Evolutionary conservation across 2,329 filamentous ascomycete genomes (phyloP), one percentile per base, ranked within the genome.

Genomic region (Teratosphaeria destructans): DNA sequence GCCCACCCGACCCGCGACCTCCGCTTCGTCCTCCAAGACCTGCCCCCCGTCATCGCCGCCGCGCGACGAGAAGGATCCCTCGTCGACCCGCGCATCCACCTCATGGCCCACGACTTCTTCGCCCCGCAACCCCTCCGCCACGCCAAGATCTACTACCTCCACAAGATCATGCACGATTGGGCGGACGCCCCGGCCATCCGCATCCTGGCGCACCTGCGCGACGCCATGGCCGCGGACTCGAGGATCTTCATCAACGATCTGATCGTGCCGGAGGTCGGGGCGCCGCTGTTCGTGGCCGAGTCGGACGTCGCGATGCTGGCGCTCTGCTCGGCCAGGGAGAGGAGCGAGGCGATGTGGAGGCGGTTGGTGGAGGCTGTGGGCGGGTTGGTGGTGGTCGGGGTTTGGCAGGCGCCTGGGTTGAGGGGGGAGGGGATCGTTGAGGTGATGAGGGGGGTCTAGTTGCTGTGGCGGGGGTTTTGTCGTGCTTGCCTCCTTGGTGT

Each of bases 31-130:
- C 7, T 39, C 16, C 55, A 56, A 43, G 55, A 56, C 37, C 55
- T 35, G 10, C 32, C 32, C 19, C 7, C 32, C 5, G 32, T 43
- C 5, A 56, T 56, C 37, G 32, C 34, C 26, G 16, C n/a, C 12
- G 55, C 55, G 5, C 29, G 32, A 1, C 29, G 32, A 1, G 10
- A 35, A 16, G 27, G 32, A 19, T 16, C 14, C 27, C 52, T 54
- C 52, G 52, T 54, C 52, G 52, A 54, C 8, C 53, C 27, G 12
- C 27, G 27, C 6, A 32, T 54, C 53, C 53, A 54, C 3, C 12
- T 26, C 14, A 23, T 26, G 60, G 60, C 49, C 10, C 53, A 54
- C 53, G 53, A 54, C 27, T 54, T 54, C 34, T 54, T 54, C 53
- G 14, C 26, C 10, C 53, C 53, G 12, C 53, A 54, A 19, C 53